phyloP scores from a whole-genome alignment of 2,329 filamentous ascomycete species.

The Grosmannia huntii region DNA sequence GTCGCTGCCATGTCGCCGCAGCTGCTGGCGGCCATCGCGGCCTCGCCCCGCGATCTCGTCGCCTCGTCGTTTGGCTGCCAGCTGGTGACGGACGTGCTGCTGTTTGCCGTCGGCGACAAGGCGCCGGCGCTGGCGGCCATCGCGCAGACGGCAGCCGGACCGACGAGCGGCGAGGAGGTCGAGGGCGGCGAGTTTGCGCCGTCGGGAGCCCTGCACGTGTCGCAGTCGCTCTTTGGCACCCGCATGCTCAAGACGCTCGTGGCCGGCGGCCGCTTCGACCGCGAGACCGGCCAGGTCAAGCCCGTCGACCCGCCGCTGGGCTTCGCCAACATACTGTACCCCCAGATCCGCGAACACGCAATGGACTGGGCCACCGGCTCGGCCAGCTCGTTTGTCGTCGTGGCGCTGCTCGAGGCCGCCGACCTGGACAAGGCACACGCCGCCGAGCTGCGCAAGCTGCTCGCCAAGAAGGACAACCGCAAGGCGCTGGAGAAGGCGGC shows the following conservation, averaged over 20 bases:
- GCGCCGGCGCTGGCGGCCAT: constrained; percentile 57
- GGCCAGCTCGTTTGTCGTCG: constrained; percentile 72
- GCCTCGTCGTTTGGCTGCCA: constrained; percentile 75
- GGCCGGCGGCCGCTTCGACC: constrained; percentile 77
- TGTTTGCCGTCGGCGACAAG: constrained; percentile 66
- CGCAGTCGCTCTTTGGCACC: constrained; percentile 50
- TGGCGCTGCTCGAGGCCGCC: constrained; percentile 65
- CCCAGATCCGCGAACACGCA: constrained; percentile 61
- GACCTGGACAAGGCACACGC: constrained; percentile 57
- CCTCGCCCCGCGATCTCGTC: constrained; percentile 54
- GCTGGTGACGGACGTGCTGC: constrained; percentile 69
- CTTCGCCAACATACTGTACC: constrained; percentile 74
- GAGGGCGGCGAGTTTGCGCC: constrained; percentile 14
- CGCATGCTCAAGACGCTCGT: constrained; percentile 87
- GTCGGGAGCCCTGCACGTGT: constrained; percentile 38
- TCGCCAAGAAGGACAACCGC: constrained; percentile 65
- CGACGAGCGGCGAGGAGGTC: constrained; percentile 23
- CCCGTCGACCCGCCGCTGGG: constrained; percentile 62
- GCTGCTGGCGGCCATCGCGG: constrained; percentile 60
- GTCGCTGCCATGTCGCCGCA: constrained; percentile 60
- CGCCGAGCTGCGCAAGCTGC: constrained; percentile 51
- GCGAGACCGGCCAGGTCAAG: constrained; percentile 54
- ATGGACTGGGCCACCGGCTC: constrained; percentile 70
- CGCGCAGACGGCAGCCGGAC: constrained; percentile 47
- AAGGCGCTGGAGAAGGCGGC: constrained; percentile 58